Conservation (phyloP, 805 yeast genomes). For the Candida ovalis region DNA sequence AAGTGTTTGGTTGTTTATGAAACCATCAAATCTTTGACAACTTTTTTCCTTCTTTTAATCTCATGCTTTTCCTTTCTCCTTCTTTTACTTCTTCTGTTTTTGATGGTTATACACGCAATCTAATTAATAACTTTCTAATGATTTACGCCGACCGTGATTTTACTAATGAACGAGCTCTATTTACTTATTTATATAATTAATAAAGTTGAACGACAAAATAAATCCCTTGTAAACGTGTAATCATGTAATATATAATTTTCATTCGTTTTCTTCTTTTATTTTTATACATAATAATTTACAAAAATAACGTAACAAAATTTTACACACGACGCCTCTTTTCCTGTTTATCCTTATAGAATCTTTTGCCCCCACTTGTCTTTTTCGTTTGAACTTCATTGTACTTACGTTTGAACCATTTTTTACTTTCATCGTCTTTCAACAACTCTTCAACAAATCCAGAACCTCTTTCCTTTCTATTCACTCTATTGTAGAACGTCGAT, state of each 20-base stretch:
- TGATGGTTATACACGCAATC: too few relatives aligned
- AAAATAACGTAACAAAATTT: too few relatives aligned
- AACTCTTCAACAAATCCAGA: constrained; percentile 78
- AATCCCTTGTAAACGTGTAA: too few relatives aligned
- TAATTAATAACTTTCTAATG: too few relatives aligned
- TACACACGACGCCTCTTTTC: constrained; percentile 53
- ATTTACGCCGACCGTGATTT: too few relatives aligned
- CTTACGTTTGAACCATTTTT: constrained; percentile 79
- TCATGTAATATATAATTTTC: too few relatives aligned
- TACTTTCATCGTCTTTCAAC: constrained; percentile 64
- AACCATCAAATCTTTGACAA: neutral
- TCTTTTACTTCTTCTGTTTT: too few relatives aligned
- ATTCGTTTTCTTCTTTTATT: neutral
- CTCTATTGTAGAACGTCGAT: constrained; percentile 69
- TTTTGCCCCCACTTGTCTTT: constrained; percentile 61
- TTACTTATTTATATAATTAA: too few relatives aligned
- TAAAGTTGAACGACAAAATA: too few relatives aligned
- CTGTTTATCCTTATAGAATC: constrained; percentile 58
- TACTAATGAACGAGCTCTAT: too few relatives aligned
- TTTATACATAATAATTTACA: too few relatives aligned
- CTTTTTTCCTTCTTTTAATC: neutral
- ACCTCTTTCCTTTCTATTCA: constrained; percentile 71
- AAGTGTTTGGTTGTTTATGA: constrained; percentile 16
- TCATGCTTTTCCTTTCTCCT: neutral
- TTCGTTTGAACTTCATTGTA: constrained; percentile 73